Evolutionary conservation across 306 rosid genomes (phyloP), one percentile per base, ranked within the genome.

Genomic region (Hippophae rhamnoides): DNA sequence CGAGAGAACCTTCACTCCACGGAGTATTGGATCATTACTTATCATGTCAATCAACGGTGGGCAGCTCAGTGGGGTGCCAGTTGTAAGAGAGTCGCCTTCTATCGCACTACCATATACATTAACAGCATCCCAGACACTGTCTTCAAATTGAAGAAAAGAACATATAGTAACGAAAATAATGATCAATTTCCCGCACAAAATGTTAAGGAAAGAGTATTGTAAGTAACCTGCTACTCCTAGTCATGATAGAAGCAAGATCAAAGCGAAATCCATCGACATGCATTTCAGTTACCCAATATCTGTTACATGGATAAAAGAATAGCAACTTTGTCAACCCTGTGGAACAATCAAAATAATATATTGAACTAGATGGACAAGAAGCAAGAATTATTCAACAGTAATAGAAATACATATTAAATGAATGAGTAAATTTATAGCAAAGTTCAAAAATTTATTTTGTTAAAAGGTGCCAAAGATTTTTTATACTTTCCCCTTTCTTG

Each of bases 191-290:
- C 60, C 5, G 47, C 51, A 73, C 47, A 52, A 70, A 60, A 64
- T 65, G 23, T 68, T 40, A 44, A 54, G 8, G 54, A 47, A 25
- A 72, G 55, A 66, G 54, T 60, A 68, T 45, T 53, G 55, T 50
- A 55, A 61, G 72, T 67, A 75, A 92, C 99, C 99, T 92, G 96
- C 88, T 85, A 68, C 80, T 69, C 82, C 96, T 81, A 67, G 95
- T 82, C 95, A 92, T 83, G 66, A 92, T 92, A 46, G 96, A 88
- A 63, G 99, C 99, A 74, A 92, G 96, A 82, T 92, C 99, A 68
- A 92, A 92, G 79, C 99, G 96, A 86, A 92, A 92, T 66, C 96
- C 99, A 78, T 92, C 99, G 38, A 92, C 88, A 54, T 92, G 99
- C 93, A 92, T 85, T 76, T 88, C 99, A 54, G 81, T 83, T 50